Conservation (phyloP, 1,284 basidiomycete genomes). For the Cryptococcus sp. region DNA sequence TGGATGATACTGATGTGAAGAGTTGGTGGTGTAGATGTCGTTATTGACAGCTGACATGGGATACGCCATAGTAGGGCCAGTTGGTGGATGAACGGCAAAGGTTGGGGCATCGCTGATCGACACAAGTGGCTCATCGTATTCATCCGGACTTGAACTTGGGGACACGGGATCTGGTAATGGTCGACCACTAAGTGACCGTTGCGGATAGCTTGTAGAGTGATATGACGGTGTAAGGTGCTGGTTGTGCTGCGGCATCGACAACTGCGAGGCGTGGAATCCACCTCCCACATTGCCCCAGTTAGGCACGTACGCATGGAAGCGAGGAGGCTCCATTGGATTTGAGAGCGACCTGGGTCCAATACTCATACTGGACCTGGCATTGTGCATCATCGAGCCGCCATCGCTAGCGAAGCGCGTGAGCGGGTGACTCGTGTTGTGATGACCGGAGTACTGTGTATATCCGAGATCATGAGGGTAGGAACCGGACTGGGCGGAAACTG, state of each 20-base stretch:
- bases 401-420: conserved; percentile 22
- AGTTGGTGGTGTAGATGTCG: conserved; percentile 10
- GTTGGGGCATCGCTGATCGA: conserved; percentile 20
- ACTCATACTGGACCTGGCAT: conserved; percentile 2
- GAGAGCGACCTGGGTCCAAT: conserved; percentile 11
- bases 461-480: conserved; percentile 9
- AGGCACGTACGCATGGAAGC: conserved; percentile 10
- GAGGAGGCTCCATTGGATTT: conserved; percentile 9
- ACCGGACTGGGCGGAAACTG: conserved; percentile 4
- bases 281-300: conserved; percentile 20
- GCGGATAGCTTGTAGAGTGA: not conserved
- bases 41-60: conserved; percentile 29
- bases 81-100: conserved; percentile 29
- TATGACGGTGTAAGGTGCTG: conserved; percentile 12
- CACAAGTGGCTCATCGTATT: conserved; percentile 26
- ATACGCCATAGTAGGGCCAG: conserved; percentile 14
- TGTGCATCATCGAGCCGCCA: conserved; percentile 10
- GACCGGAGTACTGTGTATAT: conserved; percentile 15
- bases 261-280: conserved; percentile 22
- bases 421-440: conserved; percentile 16
- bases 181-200: not conserved
- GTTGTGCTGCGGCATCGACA: conserved; percentile 16
- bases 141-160: conserved; percentile 22
- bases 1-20: conserved; percentile 15
- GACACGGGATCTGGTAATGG: conserved; percentile 4